These are phyloP conservation scores for Xylariaceae sp. DNA, from an alignment of 2,329 filamentous ascomycete genomes.

Conservation along the genomic window DNA sequence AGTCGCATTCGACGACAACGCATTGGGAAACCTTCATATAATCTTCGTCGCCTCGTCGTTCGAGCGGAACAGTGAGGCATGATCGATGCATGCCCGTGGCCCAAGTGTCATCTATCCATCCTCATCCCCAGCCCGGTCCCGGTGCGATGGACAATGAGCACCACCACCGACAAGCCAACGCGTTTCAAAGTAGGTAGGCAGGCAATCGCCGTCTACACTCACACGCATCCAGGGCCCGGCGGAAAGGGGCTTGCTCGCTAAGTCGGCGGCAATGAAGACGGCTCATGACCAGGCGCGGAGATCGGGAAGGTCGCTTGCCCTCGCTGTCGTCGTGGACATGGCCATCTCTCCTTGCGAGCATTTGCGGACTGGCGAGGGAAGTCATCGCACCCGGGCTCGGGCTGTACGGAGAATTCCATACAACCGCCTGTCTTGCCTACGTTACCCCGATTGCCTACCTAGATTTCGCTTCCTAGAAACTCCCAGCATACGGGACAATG, in stretches of 20 bases:
- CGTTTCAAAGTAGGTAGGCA: conserved; percentile 29
- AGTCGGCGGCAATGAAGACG: conserved; percentile 26
- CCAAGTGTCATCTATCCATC: no score
- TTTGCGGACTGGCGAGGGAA: conserved; percentile 30
- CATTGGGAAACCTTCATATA: no score
- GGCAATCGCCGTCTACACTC: conserved; percentile 34
- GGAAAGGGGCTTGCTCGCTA: conserved; percentile 35
- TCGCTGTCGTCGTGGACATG: conserved; percentile 31
- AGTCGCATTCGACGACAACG: no score
- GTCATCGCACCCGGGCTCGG: conserved; percentile 14
- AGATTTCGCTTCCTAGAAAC: not conserved
- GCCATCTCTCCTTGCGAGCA: conserved; percentile 34
- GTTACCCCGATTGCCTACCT: not conserved
- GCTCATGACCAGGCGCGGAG: conserved; percentile 21
- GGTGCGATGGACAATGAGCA: conserved; percentile 7
- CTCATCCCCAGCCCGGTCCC: no score
- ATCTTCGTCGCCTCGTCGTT: no score
- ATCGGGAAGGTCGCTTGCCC: conserved; percentile 22
- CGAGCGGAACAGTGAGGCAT: no score
- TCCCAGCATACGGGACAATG: no score
- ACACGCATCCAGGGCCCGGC: conserved; percentile 33
- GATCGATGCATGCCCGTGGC: no score
- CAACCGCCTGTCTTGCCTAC: not conserved
- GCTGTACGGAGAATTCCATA: conserved; percentile 24
- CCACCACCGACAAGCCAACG: conserved; percentile 9